Conservation (phyloP, 176 grass and related monocot species). For the Cenchrus americanus region DNA sequence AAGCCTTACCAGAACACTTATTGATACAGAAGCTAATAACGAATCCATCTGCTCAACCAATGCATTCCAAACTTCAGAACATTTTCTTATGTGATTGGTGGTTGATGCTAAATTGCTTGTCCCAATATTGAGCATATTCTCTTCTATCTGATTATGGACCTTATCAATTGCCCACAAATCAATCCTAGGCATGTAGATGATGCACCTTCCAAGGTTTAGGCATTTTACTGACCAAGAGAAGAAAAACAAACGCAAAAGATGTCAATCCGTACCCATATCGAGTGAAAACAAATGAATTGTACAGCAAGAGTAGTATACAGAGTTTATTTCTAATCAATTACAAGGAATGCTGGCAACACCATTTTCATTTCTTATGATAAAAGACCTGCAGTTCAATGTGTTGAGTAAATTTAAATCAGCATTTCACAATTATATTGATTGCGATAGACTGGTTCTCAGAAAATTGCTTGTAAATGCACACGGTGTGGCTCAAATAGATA, state of each 20-base stretch:
- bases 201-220: conserved; percentile 71
- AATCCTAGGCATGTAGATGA: conserved; percentile 97
- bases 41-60: conserved; percentile 91
- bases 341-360: conserved; percentile 5
- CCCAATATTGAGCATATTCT: conserved; percentile 34
- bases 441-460: neutral
- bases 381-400: too few species aligned
- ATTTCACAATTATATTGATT: conserved; percentile 24
- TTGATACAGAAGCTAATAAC: conserved; percentile 72
- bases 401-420: neutral
- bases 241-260: conserved; percentile 10
- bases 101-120: conserved; percentile 12
- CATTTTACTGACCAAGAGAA: conserved; percentile 66
- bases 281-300: conserved; percentile 30
- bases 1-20: conserved; percentile 84
- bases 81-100: conserved; percentile 30
- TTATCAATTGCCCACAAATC: conserved; percentile 90
- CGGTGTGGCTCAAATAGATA: neutral
- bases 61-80: conserved; percentile 83
- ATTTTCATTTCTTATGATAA: too few species aligned
- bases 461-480: conserved; percentile 17
- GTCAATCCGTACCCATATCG: conserved; percentile 30
- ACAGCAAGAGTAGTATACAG: conserved; percentile 19
- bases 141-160: conserved; percentile 40
- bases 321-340: conserved; percentile 26